phyloP scores from a whole-genome alignment of 495 filamentous ascomycete genomes.

The Aspergillus bertholletiae region DNA sequence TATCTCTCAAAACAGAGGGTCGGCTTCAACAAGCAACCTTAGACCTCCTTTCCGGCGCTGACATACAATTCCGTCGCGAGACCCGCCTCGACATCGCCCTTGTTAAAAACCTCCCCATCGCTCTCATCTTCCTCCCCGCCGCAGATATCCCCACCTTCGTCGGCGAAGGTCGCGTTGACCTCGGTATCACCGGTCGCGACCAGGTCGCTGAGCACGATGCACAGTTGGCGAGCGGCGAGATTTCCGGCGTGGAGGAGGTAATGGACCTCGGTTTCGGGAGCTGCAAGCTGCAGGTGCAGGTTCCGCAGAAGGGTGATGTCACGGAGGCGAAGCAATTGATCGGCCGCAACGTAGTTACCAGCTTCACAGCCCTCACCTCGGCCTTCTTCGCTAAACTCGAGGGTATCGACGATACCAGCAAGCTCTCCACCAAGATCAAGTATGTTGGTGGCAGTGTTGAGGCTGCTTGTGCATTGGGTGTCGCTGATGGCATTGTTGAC shows the following conservation, averaged over 20 bases:
- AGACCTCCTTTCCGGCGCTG: conserved; percentile 84
- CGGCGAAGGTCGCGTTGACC: conserved; percentile 86
- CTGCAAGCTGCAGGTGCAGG: conserved; percentile 94
- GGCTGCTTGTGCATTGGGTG: conserved; percentile 90
- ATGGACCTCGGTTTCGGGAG: conserved; percentile 86
- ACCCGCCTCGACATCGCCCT: conserved; percentile 93
- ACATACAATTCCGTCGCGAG: conserved; percentile 94
- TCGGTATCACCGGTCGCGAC: conserved; percentile 92
- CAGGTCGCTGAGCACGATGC: conserved; percentile 90
- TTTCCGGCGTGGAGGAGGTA: conserved; percentile 73
- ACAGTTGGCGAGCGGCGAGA: conserved; percentile 49
- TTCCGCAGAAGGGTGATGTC: conserved; percentile 78
- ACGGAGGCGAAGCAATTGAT: conserved; percentile 68
- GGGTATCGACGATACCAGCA: conserved; percentile 29
- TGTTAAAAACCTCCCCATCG: conserved; percentile 91
- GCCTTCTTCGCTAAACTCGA: conserved; percentile 82
- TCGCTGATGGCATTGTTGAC: conserved; percentile 96
- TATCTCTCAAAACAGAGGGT: conserved; percentile 63
- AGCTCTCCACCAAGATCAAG: conserved; percentile 68
- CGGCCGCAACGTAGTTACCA: conserved; percentile 93
- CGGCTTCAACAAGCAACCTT: conserved; percentile 80
- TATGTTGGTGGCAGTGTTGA: conserved; percentile 95
- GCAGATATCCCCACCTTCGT: conserved; percentile 97
- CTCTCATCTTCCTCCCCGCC: conserved; percentile 94
- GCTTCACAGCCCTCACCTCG: conserved; percentile 78